Evolutionary conservation across 2,329 filamentous ascomycete genomes (phyloP).

Genomic region (Endoconidiophora polonica): DNA sequence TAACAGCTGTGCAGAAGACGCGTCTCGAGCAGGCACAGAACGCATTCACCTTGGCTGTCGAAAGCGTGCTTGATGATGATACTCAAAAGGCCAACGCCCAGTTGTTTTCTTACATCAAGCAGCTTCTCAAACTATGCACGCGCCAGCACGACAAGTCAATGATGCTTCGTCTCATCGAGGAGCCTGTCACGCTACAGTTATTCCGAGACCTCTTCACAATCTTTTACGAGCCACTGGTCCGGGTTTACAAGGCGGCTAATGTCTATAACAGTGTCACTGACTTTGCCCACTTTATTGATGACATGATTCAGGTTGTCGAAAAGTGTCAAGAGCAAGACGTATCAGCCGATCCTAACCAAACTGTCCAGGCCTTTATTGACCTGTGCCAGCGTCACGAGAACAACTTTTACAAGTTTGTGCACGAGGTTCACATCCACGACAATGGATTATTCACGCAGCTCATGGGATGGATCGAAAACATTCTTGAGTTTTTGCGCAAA

Average conservation of each 20-base stretch:
- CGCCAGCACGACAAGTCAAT: constrained; percentile 87
- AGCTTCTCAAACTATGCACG: constrained; percentile 80
- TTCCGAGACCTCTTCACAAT: constrained; percentile 95
- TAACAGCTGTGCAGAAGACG: constrained; percentile 60
- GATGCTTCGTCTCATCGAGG: constrained; percentile 92
- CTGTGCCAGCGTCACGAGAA: constrained; percentile 87
- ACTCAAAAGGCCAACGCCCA: constrained; percentile 80
- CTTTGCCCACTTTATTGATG: constrained; percentile 83
- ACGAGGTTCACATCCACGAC: constrained; percentile 93
- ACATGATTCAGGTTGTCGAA: constrained; percentile 66
- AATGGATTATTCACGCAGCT: constrained; percentile 91
- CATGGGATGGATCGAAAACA: constrained; percentile 94
- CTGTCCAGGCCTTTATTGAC: constrained; percentile 94
- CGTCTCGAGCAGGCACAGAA: constrained; percentile 88
- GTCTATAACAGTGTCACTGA: constrained; percentile 96
- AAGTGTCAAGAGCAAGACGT: constrained; percentile 58
- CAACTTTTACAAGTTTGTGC: constrained; percentile 97
- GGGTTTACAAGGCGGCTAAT: constrained; percentile 97
- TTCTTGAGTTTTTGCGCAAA: constrained; percentile 78
- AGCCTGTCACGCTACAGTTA: constrained; percentile 89
- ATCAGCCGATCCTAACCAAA: constrained; percentile 91
- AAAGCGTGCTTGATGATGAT: constrained; percentile 67
- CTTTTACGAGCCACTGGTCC: constrained; percentile 92
- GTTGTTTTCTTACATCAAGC: constrained; percentile 87
- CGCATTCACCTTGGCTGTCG: constrained; percentile 86